Evolutionary conservation across 768 basidiomycete species (phyloP), one percentile per base, ranked within the genome.

Genomic region (Sistotremastrum suecicum): DNA sequence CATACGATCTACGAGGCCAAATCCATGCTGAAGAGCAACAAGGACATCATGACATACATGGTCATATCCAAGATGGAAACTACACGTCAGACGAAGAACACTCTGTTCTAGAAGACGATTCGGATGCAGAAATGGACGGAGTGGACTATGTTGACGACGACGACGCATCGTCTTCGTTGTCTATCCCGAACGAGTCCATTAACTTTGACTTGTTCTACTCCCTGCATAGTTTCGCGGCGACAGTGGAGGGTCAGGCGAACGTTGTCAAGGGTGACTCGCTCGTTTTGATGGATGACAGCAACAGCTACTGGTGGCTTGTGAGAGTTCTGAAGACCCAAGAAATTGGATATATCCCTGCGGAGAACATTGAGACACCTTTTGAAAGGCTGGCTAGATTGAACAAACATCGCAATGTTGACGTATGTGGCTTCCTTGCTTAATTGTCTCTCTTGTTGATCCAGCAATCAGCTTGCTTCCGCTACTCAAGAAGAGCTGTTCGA

Each of bases 231-330:
- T 98, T 98, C 62, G 84, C 91, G 3, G 95, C 95, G 0, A 98
- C 95, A 0, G 92, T 98, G 34, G 94, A 97, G 57, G 95, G 95
- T 29, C 95, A 99, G 65, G 95, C 95, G 2, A 95, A 87, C 53
- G 95, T 99, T 52, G 88, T 95, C 62, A 98, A 97, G 64, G 95
- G 95, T 29, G 94, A 99, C 70, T 87, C 86, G 50, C 73, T 99
- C 40, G 82, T 90, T 59, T 70, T 99, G 39, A 89, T 98, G 76
- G 95, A 99, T 66, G 95, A 99, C 62, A 89, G 83, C 47, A 98
- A 99, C 63, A 89, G 87, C 63, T 99, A 99, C 66, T 98, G 95
- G 95, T 98, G 95, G 95, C 84, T 98, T 42, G 94, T 99, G 5
- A 78, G 91, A 41, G 95, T 99, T 6, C 79, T 99, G 51, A 98